Base-by-base conservation (phyloP, 306 rosid genomes). In the Lagenaria siceraria region DNA sequence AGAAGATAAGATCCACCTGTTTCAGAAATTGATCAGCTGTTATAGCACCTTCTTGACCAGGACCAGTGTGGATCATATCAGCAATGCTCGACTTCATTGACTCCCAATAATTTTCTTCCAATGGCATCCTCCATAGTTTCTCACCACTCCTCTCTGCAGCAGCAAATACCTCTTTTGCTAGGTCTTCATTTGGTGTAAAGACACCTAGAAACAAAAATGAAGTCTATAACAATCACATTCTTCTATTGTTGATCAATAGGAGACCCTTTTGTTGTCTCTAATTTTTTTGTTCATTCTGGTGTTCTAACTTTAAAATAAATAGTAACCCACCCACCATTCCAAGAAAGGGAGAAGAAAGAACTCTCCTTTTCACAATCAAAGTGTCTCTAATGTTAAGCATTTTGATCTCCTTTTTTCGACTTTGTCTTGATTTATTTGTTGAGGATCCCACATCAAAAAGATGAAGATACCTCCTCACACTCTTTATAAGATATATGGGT, bases 61-160 rank as follows among this genome's bases (percentile, higher is more conserved):
- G 88, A 74, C 97, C 97, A 0, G 96, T 89, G 82, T 95, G 92
- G 79, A 95, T 82, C 99, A 92, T 95, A 87, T 95, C 97, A 55
- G 97, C 99, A 21, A 89, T 88, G 52, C 93, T 91, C 21, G 99
- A 95, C 85, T 95, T 95, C 97, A 92, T 92, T 9, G 88, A 77
- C 60, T 95, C 99, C 97, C 99, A 95, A 79, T 95, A 95, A 80
- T 97, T 95, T 78, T 92, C 97, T 82, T 95, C 99, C 83, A 92
- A 12, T 14, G 99, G 99, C 96, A 95, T 35, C 82, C 97, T 89
- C 99, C 99, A 95, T 11, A 92, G 64, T 86, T 95, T 95, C 82
- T 95, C 99, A 51, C 97, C 97, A 82, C 96, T 89, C 76, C 76
- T 77, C 60, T 92, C 93, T 31, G 97, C 85, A 82, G 99, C 97